Percentiles rank a stretch among this genome's conserved stretches.
These are phyloP conservation scores for Fragosphaeria purpurea DNA, from an alignment of 2,329 filamentous ascomycete genomes.

Conservation along the genomic window DNA sequence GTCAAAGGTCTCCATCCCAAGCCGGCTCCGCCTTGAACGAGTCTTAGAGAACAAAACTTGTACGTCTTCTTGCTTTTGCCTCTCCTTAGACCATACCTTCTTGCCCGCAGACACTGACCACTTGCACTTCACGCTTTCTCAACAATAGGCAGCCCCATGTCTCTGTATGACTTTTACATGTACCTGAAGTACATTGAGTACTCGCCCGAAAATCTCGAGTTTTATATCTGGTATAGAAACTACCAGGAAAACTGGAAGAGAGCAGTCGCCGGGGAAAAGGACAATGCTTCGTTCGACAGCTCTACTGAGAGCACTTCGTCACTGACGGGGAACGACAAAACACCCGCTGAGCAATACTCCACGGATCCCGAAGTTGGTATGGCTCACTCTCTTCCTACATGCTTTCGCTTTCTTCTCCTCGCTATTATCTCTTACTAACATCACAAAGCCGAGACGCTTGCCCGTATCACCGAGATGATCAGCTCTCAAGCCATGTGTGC, in stretches of 20 bases:
- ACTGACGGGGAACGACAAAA: slow-evolving; percentile 13
- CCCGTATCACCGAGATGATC: slow-evolving; percentile 25
- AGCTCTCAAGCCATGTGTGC: slow-evolving; percentile 19
- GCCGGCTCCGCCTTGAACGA: slow-evolving; percentile 30
- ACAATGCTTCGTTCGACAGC: slow-evolving; percentile 17
- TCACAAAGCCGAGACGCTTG: slow-evolving; percentile 21
- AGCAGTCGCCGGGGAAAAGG: slow-evolving; percentile 14
- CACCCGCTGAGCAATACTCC: slow-evolving; percentile 9
- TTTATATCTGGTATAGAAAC: slow-evolving; percentile 38
- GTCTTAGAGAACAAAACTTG: slow-evolving; percentile 40
- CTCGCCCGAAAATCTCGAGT: slow-evolving; percentile 39
- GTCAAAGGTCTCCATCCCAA: slow-evolving; percentile 26
- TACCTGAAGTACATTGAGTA: slow-evolving; percentile 40
- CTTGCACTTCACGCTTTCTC: neutral
- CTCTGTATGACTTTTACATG: slow-evolving; percentile 40
- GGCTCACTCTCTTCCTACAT: slow-evolving; percentile 2
- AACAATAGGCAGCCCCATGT: slow-evolving; percentile 34
- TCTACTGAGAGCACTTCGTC: slow-evolving; percentile 19
- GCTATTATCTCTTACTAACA: neutral
- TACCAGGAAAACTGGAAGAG: slow-evolving; percentile 25
- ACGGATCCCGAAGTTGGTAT: slow-evolving; percentile 25
- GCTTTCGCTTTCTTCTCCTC: neutral
- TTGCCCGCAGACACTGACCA: too few relatives aligned
- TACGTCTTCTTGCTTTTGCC: slow-evolving; percentile 12
- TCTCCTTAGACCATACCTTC: neutral